Evolutionary conservation across 2,329 filamentous ascomycete species (phyloP).

Genomic region (Pseudocercospora eumusae): DNA sequence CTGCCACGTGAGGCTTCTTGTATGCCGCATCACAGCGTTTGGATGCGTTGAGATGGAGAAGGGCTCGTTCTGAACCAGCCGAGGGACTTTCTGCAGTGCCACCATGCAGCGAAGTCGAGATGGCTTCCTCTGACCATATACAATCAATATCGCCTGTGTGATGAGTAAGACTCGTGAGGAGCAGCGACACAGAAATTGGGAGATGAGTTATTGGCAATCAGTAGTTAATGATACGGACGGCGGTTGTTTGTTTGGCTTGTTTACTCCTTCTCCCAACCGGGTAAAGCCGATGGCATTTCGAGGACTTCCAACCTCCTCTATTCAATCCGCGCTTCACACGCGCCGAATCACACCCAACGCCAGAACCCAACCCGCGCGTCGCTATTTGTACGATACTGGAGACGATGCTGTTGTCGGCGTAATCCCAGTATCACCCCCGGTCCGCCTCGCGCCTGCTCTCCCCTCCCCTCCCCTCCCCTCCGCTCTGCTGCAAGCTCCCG

Average conservation of each 20-base stretch:
- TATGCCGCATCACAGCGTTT: neutral
- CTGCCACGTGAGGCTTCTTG: neutral
- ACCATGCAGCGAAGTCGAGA: neutral
- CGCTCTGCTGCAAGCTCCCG: constrained; percentile 17
- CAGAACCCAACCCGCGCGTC: constrained; percentile 1
- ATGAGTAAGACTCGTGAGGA: neutral
- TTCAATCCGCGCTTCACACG: constrained; percentile 14
- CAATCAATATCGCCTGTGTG: neutral
- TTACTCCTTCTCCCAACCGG: neutral
- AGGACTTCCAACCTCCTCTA: constrained; percentile 10
- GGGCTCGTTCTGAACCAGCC: neutral
- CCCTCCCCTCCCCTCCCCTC: neutral
- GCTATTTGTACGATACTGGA: neutral
- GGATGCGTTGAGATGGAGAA: neutral
- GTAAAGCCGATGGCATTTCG: constrained; percentile 2
- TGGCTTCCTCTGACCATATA: neutral
- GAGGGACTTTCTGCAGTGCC: constrained; percentile 2
- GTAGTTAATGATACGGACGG: too few relatives aligned
- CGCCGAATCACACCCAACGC: constrained; percentile 11
- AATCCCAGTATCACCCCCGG: constrained; percentile 2
- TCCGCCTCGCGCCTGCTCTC: neutral
- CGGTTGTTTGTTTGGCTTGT: neutral
- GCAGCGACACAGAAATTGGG: neutral
- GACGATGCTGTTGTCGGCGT: constrained; percentile 18
- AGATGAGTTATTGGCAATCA: neutral